phyloP scores from a whole-genome alignment of 345 rosid species.

The Citrus inodora region DNA sequence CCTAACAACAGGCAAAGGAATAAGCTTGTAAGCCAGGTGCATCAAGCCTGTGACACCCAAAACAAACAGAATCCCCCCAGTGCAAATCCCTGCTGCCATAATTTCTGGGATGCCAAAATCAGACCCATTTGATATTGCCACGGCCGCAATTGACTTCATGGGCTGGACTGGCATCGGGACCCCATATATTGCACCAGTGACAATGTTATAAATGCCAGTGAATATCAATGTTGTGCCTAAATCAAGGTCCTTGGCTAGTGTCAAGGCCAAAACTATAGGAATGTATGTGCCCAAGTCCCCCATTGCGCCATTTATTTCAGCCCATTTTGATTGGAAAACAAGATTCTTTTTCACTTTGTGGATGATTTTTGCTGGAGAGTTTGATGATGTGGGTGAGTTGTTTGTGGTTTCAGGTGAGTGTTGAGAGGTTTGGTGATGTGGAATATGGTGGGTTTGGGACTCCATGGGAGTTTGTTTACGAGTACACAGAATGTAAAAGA shows the following conservation, averaged over 20 bases:
- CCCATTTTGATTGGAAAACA: conserved; percentile 50
- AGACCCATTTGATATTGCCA: conserved; percentile 45
- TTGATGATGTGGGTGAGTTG: conserved; percentile 1
- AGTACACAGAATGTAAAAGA: not conserved
- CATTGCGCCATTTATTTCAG: conserved; percentile 80
- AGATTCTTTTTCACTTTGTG: conserved; percentile 44
- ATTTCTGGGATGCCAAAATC: conserved; percentile 69
- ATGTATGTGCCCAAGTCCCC: conserved; percentile 89
- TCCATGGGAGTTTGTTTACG: not conserved
- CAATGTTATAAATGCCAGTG: conserved; percentile 65
- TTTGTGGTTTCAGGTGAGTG: not conserved
- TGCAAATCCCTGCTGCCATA: conserved; percentile 73
- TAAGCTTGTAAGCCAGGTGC: conserved; percentile 55
- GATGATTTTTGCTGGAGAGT: conserved; percentile 22
- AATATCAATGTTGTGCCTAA: conserved; percentile 76
- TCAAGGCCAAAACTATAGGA: conserved; percentile 77
- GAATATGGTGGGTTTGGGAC: conserved; percentile 12
- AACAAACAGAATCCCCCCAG: conserved; percentile 61
- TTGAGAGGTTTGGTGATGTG: not conserved
- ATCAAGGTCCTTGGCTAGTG: conserved; percentile 72
- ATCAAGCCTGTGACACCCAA: conserved; percentile 76
- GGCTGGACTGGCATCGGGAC: conserved; percentile 98
- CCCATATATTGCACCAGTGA: conserved; percentile 71
- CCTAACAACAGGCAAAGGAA: conserved; percentile 70
- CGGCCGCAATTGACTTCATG: conserved; percentile 83